These are phyloP conservation scores for Wickerhamomyces sp. DNA, from an alignment of 1,139 yeast species.

Conservation along the genomic window DNA sequence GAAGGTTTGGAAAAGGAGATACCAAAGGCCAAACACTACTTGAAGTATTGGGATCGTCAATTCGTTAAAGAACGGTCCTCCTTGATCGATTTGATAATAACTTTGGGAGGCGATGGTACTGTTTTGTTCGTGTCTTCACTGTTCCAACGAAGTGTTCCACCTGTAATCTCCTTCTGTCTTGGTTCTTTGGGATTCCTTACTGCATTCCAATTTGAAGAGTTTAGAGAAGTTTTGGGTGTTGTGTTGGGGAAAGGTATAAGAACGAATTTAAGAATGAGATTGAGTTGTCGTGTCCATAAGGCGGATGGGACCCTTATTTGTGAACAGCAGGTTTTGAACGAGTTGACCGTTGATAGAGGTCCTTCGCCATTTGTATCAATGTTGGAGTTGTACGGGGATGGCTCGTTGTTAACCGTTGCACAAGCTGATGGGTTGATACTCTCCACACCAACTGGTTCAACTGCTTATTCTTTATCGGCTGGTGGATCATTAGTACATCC, in stretches of 20 bases:
- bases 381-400: slow-evolving; percentile 80
- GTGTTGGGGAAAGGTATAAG: slow-evolving; percentile 66
- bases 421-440: slow-evolving; percentile 88
- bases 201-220: slow-evolving; percentile 68
- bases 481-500: slow-evolving; percentile 92
- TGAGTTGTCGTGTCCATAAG: slow-evolving; percentile 58
- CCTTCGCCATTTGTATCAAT: slow-evolving; percentile 85
- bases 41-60: slow-evolving; percentile 66
- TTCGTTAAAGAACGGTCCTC: slow-evolving; percentile 51
- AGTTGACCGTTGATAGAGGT: slow-evolving; percentile 80
- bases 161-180: slow-evolving; percentile 74
- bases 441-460: slow-evolving; percentile 90
- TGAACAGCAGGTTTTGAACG: slow-evolving; percentile 79
- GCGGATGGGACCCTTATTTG: slow-evolving; percentile 55
- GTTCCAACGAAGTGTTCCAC: slow-evolving; percentile 80
- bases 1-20: slow-evolving; percentile 31
- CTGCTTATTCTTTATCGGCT: slow-evolving; percentile 86
- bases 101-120: slow-evolving; percentile 90
- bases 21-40: slow-evolving; percentile 37
- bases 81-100: slow-evolving; percentile 67
- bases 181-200: slow-evolving; percentile 84
- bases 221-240: slow-evolving; percentile 47
- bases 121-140: slow-evolving; percentile 74
- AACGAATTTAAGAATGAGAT: slow-evolving; percentile 77
- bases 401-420: slow-evolving; percentile 71